Base-by-base conservation (phyloP, 2,329 filamentous ascomycete genomes). In the Conoideocrella luteorostrata region DNA sequence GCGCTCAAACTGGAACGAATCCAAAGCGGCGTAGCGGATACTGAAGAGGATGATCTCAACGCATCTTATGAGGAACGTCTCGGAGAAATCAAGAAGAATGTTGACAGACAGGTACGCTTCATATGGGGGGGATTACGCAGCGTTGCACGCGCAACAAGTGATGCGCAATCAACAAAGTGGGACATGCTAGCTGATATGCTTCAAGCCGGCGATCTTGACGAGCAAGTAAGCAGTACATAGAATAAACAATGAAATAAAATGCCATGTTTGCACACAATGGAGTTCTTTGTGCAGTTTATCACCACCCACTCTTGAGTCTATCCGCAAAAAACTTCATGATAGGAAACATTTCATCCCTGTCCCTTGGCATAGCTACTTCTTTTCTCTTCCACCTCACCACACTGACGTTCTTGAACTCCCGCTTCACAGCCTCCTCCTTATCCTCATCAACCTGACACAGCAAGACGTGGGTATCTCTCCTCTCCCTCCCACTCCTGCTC, bases 311-410 rank as follows among this genome's bases (percentile, higher is more conserved):
- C 23, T 44, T 56, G 15, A 93, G 62, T 55, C 83, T 74, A 40
- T 83, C 75, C 0, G 83, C 82, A 55, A 89, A 76, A 55, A 84
- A 96, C 57, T 84, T 79, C 88, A 96, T 96, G 47, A 96, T 76
- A 1, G 90, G 89, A 56, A 90, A 59, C 75, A 94, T 90, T 71
- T 97, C 90, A 10, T 94, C 88, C 42, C 84, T 74, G 59, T 75
- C 84, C 36, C 72, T 70, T n/a, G 89, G 88, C 90, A 96, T 95
- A 1, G 75, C 76, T 62, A 95, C 88, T 5, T 83, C 86, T 3
- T 62, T 64, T 57, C 82, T 79, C 56, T 74, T 77, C 80, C 86
- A 93, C 56, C 77, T 77, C 44, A 80, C 80, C 50, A 82, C 72
- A 60, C 80, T 74, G 18, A 88, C 80, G 55, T 80, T 72, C 50